phyloP scores from a whole-genome alignment of 768 basidiomycete genomes.

The Boletus rex-veris region DNA sequence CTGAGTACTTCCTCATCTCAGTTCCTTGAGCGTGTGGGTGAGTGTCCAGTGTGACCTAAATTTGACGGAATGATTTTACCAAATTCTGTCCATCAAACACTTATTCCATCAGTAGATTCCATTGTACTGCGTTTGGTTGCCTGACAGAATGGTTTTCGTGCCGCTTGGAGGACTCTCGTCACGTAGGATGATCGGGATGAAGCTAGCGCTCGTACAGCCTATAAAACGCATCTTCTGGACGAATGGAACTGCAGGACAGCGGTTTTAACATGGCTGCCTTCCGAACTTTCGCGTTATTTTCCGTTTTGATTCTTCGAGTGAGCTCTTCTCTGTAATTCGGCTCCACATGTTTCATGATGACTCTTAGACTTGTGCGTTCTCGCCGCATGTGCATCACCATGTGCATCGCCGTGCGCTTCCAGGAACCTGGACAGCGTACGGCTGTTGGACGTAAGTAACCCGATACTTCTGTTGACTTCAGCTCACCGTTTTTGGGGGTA shows the following conservation, averaged over 20 bases:
- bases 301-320: constrained; percentile 3
- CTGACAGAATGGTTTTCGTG: neutral
- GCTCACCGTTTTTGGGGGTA: constrained; percentile 22
- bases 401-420: constrained; percentile 38
- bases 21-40: neutral
- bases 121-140: neutral
- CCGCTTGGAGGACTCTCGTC: neutral
- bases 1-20: neutral
- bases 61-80: neutral
- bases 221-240: constrained; percentile 11
- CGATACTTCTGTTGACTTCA: constrained; percentile 8
- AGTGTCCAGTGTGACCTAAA: neutral
- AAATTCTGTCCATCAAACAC: neutral
- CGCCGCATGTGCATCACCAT: neutral
- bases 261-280: constrained; percentile 7
- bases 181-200: neutral
- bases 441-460: constrained; percentile 58
- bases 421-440: constrained; percentile 51
- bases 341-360: constrained; percentile 1
- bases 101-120: neutral
- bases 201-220: constrained; percentile 4
- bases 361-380: constrained; percentile 9
- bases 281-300: constrained; percentile 1
- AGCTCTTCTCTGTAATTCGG: neutral
- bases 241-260: neutral